Evolutionary conservation across 139 green algal species (phyloP).

Genomic region (Haematococcus lacustris): DNA sequence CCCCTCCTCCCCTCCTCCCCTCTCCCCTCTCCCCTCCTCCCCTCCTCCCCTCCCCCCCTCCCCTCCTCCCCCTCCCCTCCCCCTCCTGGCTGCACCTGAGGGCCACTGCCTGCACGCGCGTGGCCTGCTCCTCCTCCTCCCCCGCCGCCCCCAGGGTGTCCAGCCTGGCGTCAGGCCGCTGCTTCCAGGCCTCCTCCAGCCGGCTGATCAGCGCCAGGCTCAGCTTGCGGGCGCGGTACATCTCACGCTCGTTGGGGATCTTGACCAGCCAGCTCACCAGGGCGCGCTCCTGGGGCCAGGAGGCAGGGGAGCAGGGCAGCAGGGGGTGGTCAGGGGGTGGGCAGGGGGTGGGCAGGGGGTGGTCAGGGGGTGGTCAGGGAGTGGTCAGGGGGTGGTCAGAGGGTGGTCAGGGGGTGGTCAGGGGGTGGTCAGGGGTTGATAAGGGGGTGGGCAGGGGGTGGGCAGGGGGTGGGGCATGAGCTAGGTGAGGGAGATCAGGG

Average conservation of each 20-base stretch:
- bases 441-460: neutral
- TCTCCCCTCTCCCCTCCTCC: neutral
- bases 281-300: slow-evolving; percentile 9
- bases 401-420: neutral
- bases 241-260: slow-evolving; percentile 61
- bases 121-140: neutral
- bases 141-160: slow-evolving; percentile 54
- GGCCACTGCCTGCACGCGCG: neutral
- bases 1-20: too few relatives aligned
- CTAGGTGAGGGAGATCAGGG: too few relatives aligned
- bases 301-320: neutral
- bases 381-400: too few relatives aligned
- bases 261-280: slow-evolving; percentile 82
- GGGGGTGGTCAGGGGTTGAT: neutral
- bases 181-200: slow-evolving; percentile 71
- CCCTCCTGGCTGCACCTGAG: neutral
- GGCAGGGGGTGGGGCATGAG: too few relatives aligned
- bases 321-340: neutral
- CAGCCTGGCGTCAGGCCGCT: slow-evolving; percentile 58
- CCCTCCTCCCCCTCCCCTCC: neutral
- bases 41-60: neutral
- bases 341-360: neutral
- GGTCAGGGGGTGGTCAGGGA: too few relatives aligned
- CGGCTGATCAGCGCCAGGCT: slow-evolving; percentile 54
- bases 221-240: slow-evolving; percentile 62